phyloP scores from a whole-genome alignment of 768 basidiomycete genomes.

The Phanerochaete carnosa region DNA sequence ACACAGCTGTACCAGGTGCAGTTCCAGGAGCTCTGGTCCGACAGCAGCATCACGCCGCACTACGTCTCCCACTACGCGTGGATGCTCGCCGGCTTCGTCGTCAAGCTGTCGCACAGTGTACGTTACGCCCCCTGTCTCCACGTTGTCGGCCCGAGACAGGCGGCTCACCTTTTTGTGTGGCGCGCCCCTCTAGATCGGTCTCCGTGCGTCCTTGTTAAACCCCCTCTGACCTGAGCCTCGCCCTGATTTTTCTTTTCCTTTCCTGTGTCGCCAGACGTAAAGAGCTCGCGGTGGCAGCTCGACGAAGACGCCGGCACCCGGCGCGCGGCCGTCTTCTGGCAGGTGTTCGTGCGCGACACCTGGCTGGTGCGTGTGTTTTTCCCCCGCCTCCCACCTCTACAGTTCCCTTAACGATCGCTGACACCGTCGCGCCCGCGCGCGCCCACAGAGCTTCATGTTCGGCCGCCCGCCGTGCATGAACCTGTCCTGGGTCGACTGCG shows the following conservation, averaged over 20 bases:
- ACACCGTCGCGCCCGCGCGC: no score
- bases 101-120: conserved; percentile 59
- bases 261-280: conserved; percentile 45
- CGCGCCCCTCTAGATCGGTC: conserved; percentile 7
- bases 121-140: conserved; percentile 28
- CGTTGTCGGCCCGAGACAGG: background rate
- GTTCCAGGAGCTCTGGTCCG: conserved; percentile 54
- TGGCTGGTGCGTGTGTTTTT: conserved; percentile 42
- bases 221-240: background rate
- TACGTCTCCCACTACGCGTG: conserved; percentile 45
- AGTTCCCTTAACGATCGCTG: no score
- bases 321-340: conserved; percentile 63
- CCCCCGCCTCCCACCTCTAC: no score
- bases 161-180: conserved; percentile 30
- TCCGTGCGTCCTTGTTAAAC: conserved; percentile 8
- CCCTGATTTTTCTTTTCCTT: no score
- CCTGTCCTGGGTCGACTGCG: conserved; percentile 50
- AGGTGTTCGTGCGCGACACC: conserved; percentile 61
- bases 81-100: conserved; percentile 55
- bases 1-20: conserved; percentile 37
- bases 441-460: conserved; percentile 55
- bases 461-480: conserved; percentile 60
- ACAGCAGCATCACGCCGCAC: conserved; percentile 38
- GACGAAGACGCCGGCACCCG: conserved; percentile 39
- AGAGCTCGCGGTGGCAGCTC: conserved; percentile 59